Evolutionary conservation across 768 basidiomycete genomes (phyloP), one percentile per base, ranked within the genome.

Genomic region (Rhizopogon vinicolor): DNA sequence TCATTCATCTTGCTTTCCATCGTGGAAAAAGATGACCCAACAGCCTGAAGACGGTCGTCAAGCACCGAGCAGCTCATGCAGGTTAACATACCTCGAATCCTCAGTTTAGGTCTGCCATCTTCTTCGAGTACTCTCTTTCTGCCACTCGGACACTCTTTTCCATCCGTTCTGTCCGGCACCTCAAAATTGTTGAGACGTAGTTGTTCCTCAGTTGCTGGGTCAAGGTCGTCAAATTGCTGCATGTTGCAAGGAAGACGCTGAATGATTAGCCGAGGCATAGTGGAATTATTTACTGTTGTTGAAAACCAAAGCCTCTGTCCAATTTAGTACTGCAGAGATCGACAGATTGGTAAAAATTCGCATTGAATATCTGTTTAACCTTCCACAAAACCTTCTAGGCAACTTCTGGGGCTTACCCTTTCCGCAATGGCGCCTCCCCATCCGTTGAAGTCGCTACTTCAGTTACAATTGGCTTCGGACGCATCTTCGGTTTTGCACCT

Each of bases 1-100:
- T 94, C 88, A 54, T 86, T 92, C 78, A 98, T 93, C 63, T 87
- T 85, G 59, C 76, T 82, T 68, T 98, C 95, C 85, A 98, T 94
- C 6, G 84, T 87, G 28, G 84, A 74, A 73, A 97, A 98, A 2
- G 93, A 91, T 61, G 83, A 84, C 5, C 89, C 88, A 35, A 97
- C 95, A 35, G 85, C 83, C 93, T 98, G 68, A 35, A 42, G 41
- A 61, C 49, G 41, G 35, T 49, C 41, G 25, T 48, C 33, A 25
- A 46, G 51, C 51, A 41, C 13, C 57, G 33, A 29, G 22, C 4
- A 28, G 7, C 16, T 50, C 39, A 31, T 54, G 42, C 19, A 35
- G 12, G 25, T 14, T 25, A 42, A 69, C 83, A 46, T 64, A 93
- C 95, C 77, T 99, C 95, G 63, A 98, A 98, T 1, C 93, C 93